A percentile compares a stretch with the other conserved stretches of the same genome.
phyloP scores from a whole-genome alignment of 169 alveolate species.

The Besnoitia besnoiti region DNA sequence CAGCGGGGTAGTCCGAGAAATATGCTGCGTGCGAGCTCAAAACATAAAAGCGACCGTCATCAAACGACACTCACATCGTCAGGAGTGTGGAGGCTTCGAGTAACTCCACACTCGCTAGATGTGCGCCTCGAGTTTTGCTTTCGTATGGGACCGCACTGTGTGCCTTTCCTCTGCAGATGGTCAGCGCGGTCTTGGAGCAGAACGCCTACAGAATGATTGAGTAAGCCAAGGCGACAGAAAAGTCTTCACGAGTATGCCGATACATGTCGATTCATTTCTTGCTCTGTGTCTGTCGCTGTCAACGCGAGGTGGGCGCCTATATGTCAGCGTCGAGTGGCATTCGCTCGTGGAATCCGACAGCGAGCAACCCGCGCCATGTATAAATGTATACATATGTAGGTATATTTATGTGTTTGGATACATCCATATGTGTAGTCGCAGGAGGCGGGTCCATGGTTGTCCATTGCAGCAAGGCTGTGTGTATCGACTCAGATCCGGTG shows the following conservation, averaged over 20 bases:
- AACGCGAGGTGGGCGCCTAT: not conserved
- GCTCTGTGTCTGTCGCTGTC: too few species aligned
- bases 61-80: not conserved
- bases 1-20: not conserved
- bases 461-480: too few species aligned
- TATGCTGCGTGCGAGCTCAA: not conserved
- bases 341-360: not conserved
- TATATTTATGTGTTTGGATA: not conserved
- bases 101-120: too few species aligned
- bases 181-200: not conserved
- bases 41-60: too few species aligned
- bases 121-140: too few species aligned
- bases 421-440: not conserved
- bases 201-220: conserved; percentile 32
- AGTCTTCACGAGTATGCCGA: not conserved
- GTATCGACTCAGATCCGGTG: too few species aligned
- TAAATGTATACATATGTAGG: not conserved
- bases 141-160: too few species aligned
- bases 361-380: too few species aligned
- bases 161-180: conserved; percentile 27
- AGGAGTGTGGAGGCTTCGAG: too few species aligned
- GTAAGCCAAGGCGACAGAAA: not conserved
- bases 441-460: too few species aligned
- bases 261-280: too few species aligned
- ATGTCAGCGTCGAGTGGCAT: not conserved